These are phyloP conservation scores for Cotoneaster glaucophyllus DNA, from an alignment of 306 rosid genomes.

Conservation along the genomic window DNA sequence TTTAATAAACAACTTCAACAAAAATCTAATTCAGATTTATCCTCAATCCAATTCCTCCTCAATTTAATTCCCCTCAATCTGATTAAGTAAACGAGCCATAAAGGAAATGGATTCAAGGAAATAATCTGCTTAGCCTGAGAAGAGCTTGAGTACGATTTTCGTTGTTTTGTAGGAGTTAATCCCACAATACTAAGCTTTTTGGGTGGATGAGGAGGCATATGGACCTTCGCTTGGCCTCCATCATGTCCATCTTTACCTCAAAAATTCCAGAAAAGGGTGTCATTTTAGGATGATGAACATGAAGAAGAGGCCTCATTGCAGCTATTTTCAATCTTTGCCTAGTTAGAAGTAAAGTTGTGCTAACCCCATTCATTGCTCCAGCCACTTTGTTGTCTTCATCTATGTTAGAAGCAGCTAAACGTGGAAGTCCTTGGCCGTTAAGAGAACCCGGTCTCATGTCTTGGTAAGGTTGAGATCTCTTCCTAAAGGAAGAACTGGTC, in stretches of 20 bases:
- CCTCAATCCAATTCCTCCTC: no score
- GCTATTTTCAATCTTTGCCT: slow-evolving; percentile 86
- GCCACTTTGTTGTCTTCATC: slow-evolving; percentile 46
- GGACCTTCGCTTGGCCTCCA: slow-evolving; percentile 62
- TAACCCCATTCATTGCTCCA: slow-evolving; percentile 51
- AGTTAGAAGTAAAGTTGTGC: slow-evolving; percentile 52
- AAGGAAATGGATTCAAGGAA: slow-evolving; percentile 85
- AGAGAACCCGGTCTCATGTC: slow-evolving; percentile 33
- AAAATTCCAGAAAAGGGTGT: slow-evolving; percentile 70
- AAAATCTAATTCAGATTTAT: no score
- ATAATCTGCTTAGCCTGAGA: slow-evolving; percentile 89
- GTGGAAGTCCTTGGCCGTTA: slow-evolving; percentile 24
- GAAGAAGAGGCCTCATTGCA: slow-evolving; percentile 97
- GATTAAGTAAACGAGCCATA: neutral
- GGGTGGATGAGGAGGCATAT: slow-evolving; percentile 47
- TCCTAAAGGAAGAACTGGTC: slow-evolving; percentile 87
- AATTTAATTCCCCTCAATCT: no score
- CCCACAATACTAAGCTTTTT: slow-evolving; percentile 64
- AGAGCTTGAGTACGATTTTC: slow-evolving; percentile 74
- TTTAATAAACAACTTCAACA: no score
- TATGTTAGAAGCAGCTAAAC: slow-evolving; percentile 19
- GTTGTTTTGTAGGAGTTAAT: slow-evolving; percentile 68
- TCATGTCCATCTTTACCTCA: slow-evolving; percentile 51
- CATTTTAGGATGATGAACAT: slow-evolving; percentile 70
- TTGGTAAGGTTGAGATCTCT: slow-evolving; percentile 47